phyloP scores from a whole-genome alignment of 1,284 basidiomycete genomes.

The Waitea zeae region DNA sequence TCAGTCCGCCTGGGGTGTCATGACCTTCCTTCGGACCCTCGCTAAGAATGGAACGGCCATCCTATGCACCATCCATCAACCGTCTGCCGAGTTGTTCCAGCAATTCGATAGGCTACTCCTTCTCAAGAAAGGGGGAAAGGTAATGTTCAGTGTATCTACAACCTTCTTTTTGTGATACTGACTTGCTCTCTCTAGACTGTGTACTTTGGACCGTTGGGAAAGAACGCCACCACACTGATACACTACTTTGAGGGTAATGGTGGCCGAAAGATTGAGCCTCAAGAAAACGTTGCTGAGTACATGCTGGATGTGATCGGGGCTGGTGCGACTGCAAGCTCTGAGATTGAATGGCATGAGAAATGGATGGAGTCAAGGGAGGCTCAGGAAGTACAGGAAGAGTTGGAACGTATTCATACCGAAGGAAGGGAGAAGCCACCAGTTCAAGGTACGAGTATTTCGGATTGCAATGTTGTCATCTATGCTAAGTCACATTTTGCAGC shows the following conservation, averaged over 20 bases:
- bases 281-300: constrained; percentile 28
- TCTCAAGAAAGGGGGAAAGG: constrained; percentile 11
- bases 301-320: constrained; percentile 58
- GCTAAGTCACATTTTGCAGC: too few relatives aligned
- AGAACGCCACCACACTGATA: constrained; percentile 13
- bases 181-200: too few relatives aligned
- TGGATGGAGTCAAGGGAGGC: constrained; percentile 16
- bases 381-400: constrained; percentile 10
- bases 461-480: too few relatives aligned
- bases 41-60: constrained; percentile 56
- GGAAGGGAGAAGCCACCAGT: constrained; percentile 14
- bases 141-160: too few relatives aligned
- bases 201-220: constrained; percentile 18
- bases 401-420: constrained; percentile 16
- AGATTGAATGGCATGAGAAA: constrained; percentile 16
- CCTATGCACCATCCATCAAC: constrained; percentile 41
- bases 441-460: constrained; percentile 14
- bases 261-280: constrained; percentile 6
- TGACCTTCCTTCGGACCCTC: constrained; percentile 54
- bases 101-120: constrained; percentile 20
- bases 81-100: constrained; percentile 42
- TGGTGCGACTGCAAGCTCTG: constrained; percentile 22
- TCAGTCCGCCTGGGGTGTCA: constrained; percentile 65
- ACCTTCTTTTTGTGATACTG: too few relatives aligned
- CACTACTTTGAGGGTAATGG: constrained; percentile 18